A percentile compares a stretch with the other conserved stretches of the same genome.
These are phyloP conservation scores for Ogataea ganodermae DNA, from an alignment of 805 yeast species.

Conservation along the genomic window DNA sequence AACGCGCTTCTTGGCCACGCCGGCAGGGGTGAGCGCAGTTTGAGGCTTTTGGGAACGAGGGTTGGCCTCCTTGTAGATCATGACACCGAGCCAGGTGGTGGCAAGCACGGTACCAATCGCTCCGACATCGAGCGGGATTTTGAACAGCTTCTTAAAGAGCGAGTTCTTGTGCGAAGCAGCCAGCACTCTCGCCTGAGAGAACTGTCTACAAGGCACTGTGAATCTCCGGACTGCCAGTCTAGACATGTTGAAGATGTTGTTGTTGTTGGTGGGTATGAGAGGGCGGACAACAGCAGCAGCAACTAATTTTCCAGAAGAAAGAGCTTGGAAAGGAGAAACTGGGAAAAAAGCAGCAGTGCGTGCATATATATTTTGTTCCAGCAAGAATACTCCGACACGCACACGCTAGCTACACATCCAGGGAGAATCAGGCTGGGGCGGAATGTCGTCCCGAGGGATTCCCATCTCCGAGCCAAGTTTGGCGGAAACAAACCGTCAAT, in stretches of 20 bases:
- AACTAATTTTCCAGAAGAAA: not conserved
- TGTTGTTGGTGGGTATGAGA: not conserved
- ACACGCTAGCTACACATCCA: not conserved
- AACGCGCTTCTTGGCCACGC: constrained; percentile 45
- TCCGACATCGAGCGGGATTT: constrained; percentile 30
- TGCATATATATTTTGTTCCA: constrained; percentile 1
- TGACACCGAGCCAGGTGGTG: constrained; percentile 40
- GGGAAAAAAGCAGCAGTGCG: constrained; percentile 1
- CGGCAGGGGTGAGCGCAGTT: constrained; percentile 44
- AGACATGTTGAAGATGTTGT: constrained; percentile 4
- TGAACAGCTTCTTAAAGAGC: constrained; percentile 27
- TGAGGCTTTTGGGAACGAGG: constrained; percentile 49
- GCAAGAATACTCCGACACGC: not conserved
- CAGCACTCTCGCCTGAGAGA: constrained; percentile 23
- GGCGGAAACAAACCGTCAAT: not conserved
- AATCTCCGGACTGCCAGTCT: constrained; percentile 15
- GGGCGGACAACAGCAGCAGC: constrained; percentile 1
- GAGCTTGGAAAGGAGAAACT: not conserved
- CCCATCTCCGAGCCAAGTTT: not conserved
- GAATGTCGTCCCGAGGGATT: constrained; percentile 1
- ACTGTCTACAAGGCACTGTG: constrained; percentile 22
- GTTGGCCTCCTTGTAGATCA: constrained; percentile 41
- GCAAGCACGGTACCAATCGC: constrained; percentile 30
- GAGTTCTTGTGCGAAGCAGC: constrained; percentile 23
- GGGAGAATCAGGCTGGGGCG: not conserved